Evolutionary conservation across 768 basidiomycete species (phyloP), one percentile per base, ranked within the genome.

Genomic region (Nidularia pulvinata): DNA sequence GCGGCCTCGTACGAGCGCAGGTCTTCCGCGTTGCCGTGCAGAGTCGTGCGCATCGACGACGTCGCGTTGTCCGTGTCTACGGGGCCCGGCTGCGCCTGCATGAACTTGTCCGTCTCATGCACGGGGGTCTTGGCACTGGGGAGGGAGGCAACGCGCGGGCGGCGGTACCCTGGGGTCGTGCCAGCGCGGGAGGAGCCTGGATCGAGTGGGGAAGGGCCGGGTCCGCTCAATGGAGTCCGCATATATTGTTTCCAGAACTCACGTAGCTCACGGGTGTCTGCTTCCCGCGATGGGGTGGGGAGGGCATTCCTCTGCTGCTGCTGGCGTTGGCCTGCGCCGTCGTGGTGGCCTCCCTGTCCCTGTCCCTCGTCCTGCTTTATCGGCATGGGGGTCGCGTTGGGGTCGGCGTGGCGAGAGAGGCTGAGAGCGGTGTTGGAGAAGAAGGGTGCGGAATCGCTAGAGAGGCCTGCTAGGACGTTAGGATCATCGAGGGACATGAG

Each of bases 241-340:
- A 91, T 77, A 60, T 86, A 91, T 57, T 83, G 75, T 66, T 78
- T 89, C 89, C 89, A 91, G 56, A 89, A 83, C 50, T 89, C 86
- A 47, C 78, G 73, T n/a, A 39, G 37, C 37, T 39, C 37, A n/a
- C 37, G 37, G n/a, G 59, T 55, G 30, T 71, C 71, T 33, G 51
- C 53, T 48, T 68, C 67, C 55, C 54, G 57, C 3, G 59, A 58
- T 2, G 64, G 61, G 32, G 64, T 62, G 16, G 57, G 48, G 46
- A 59, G n/a, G n/a, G 39, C 11, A 55, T 46, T 7, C 43, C 43
- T 22, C 43, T 35, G 43, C 49, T 51, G 5, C 45, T 36, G 33
- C 4, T 52, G 33, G 50, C 14, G n/a, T n/a, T n/a, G n/a, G n/a
- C n/a, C n/a, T n/a, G n/a, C n/a, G n/a, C n/a, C n/a, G n/a, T n/a